These are phyloP conservation scores for Tylopilus rubrobrunneus DNA, from an alignment of 768 basidiomycete species.

Conservation along the genomic window DNA sequence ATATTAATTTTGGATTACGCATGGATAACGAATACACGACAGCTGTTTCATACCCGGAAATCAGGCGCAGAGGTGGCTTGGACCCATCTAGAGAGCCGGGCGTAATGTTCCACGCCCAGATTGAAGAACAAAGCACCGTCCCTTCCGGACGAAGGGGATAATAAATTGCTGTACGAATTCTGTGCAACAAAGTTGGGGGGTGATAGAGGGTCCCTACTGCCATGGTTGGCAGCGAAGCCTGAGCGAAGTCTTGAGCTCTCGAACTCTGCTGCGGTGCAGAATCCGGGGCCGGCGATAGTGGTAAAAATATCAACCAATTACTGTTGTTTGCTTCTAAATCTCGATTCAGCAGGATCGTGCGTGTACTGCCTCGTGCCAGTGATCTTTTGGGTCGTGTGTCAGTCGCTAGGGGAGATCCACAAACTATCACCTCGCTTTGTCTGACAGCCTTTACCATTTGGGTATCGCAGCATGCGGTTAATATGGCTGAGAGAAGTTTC, in stretches of 20 bases:
- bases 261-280: conserved; percentile 7
- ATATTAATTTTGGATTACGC: conserved; percentile 22
- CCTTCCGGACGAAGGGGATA: not conserved
- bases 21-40: conserved; percentile 5
- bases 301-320: conserved; percentile 31
- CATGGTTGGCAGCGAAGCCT: not conserved
- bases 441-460: conserved; percentile 25
- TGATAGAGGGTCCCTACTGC: too few species aligned
- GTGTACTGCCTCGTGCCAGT: conserved; percentile 25
- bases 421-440: conserved; percentile 18
- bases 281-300: conserved; percentile 8
- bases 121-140: not conserved
- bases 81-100: not conserved
- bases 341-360: conserved; percentile 13
- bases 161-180: conserved; percentile 3
- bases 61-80: conserved; percentile 8
- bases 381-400: conserved; percentile 23
- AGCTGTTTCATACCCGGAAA: conserved; percentile 24
- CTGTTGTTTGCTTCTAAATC: conserved; percentile 6
- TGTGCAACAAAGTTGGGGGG: not conserved
- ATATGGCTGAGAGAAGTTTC: conserved; percentile 26
- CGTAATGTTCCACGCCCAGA: conserved; percentile 7
- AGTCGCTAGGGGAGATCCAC: conserved; percentile 18
- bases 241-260: not conserved
- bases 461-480: conserved; percentile 27